Evolutionary conservation across 306 rosid species (phyloP).

Genomic region (Oemleria cerasiformis): DNA sequence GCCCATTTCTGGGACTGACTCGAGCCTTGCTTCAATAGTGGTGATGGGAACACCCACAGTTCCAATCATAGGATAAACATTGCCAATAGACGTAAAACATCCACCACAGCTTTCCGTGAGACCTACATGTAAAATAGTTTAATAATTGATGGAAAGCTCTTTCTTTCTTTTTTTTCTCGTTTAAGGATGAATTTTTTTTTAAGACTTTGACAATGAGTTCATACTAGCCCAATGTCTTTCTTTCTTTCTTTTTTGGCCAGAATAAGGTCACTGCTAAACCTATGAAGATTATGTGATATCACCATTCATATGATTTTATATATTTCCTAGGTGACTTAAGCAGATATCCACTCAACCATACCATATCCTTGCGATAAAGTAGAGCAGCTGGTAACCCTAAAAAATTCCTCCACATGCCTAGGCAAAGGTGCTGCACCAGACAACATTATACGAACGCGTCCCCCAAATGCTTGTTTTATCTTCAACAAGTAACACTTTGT

Average conservation of each 20-base stretch:
- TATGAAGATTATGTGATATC: not conserved
- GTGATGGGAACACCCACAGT: slow-evolving; percentile 80
- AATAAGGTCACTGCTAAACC: not conserved
- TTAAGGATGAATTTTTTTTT: not conserved
- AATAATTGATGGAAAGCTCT: not conserved
- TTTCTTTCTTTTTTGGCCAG: not conserved
- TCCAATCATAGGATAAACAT: slow-evolving; percentile 71
- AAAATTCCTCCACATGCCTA: slow-evolving; percentile 76
- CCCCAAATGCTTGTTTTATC: slow-evolving; percentile 82
- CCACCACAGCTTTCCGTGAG: slow-evolving; percentile 92
- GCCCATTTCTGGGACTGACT: slow-evolving; percentile 65
- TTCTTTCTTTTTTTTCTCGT: not conserved
- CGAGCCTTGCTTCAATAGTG: slow-evolving; percentile 87
- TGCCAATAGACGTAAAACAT: slow-evolving; percentile 65
- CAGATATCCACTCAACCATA: slow-evolving; percentile 21
- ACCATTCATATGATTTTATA: not conserved
- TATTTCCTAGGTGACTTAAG: not conserved
- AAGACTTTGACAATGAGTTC: not conserved
- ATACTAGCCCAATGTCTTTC: not conserved
- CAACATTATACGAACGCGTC: slow-evolving; percentile 63
- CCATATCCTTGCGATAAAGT: slow-evolving; percentile 89
- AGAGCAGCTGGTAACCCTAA: slow-evolving; percentile 72
- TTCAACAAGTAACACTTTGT: slow-evolving; percentile 21
- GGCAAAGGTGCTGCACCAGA: slow-evolving; percentile 95
- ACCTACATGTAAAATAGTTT: slow-evolving; percentile 38